These are phyloP conservation scores for Isoetes engelmannii DNA, from an alignment of 83 land plant genomes.

Conservation along the genomic window DNA sequence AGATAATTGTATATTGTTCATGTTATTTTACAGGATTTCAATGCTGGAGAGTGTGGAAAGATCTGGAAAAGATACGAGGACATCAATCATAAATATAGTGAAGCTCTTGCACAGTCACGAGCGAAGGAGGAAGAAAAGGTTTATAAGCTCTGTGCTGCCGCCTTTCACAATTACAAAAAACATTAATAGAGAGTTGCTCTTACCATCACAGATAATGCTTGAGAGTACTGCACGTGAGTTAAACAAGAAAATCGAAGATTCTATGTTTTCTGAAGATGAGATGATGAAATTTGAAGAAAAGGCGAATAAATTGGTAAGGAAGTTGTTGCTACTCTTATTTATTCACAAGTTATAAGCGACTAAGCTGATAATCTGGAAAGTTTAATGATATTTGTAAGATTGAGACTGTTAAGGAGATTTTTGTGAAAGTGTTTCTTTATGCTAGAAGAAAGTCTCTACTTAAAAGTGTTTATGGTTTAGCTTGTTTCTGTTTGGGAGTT, in stretches of 20 bases:
- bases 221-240: neutral
- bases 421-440: too few relatives aligned
- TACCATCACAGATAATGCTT: neutral
- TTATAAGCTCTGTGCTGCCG: neutral
- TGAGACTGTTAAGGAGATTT: too few relatives aligned
- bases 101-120: slow-evolving; percentile 45
- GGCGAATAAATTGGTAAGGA: neutral
- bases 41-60: slow-evolving; percentile 40
- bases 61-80: slow-evolving; percentile 45
- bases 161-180: neutral
- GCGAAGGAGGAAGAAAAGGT: slow-evolving; percentile 57
- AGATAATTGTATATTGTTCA: neutral
- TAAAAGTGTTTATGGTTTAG: neutral
- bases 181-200: neutral
- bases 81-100: slow-evolving; percentile 40
- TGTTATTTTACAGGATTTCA: slow-evolving; percentile 37
- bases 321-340: neutral
- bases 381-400: too few relatives aligned
- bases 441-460: too few relatives aligned
- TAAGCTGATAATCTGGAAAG: too few relatives aligned
- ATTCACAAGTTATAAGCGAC: too few relatives aligned
- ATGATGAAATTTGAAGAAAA: neutral
- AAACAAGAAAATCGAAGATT: neutral
- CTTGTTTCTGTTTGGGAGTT: neutral
- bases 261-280: neutral